Evolutionary conservation across 2,329 filamentous ascomycete genomes (phyloP).

Genomic region (Curvularia eragrostidis): DNA sequence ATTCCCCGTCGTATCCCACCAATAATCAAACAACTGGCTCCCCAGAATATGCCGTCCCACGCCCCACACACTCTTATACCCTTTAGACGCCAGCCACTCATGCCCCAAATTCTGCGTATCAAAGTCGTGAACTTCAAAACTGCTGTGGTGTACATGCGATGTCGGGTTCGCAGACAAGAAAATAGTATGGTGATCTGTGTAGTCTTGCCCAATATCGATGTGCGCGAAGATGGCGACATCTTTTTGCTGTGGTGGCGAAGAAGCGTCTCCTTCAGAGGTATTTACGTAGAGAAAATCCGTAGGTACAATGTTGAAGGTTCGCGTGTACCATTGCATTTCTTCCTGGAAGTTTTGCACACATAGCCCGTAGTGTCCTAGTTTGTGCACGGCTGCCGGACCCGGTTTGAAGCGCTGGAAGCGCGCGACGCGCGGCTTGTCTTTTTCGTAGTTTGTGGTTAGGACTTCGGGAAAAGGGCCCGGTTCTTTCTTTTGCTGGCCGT

Average conservation of each 20-base stretch:
- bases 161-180: constrained; percentile 55
- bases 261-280: no score
- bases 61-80: constrained; percentile 72
- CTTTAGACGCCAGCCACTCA: constrained; percentile 69
- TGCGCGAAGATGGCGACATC: constrained; percentile 61
- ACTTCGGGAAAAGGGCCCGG: constrained; percentile 57
- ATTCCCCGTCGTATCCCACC: constrained; percentile 68
- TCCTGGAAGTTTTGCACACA: constrained; percentile 49
- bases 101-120: constrained; percentile 74
- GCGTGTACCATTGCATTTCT: constrained; percentile 54
- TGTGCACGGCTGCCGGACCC: constrained; percentile 58
- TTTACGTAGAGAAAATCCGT: constrained; percentile 54
- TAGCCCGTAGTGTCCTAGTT: constrained; percentile 59
- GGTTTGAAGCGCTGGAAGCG: constrained; percentile 61
- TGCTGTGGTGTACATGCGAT: constrained; percentile 69
- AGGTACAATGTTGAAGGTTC: constrained; percentile 56
- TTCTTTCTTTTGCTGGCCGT: constrained; percentile 59
- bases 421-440: constrained; percentile 55
- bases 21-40: constrained; percentile 76
- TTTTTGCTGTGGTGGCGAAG: constrained; percentile 13
- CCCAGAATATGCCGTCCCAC: constrained; percentile 74
- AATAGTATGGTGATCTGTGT: constrained; percentile 63
- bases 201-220: constrained; percentile 59
- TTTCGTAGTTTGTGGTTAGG: constrained; percentile 54
- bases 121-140: constrained; percentile 73